A percentile compares a stretch with the other conserved stretches of the same genome.
phyloP scores from a whole-genome alignment of 2,329 filamentous ascomycete genomes.

The Aspergillus pseudoglaucus region DNA sequence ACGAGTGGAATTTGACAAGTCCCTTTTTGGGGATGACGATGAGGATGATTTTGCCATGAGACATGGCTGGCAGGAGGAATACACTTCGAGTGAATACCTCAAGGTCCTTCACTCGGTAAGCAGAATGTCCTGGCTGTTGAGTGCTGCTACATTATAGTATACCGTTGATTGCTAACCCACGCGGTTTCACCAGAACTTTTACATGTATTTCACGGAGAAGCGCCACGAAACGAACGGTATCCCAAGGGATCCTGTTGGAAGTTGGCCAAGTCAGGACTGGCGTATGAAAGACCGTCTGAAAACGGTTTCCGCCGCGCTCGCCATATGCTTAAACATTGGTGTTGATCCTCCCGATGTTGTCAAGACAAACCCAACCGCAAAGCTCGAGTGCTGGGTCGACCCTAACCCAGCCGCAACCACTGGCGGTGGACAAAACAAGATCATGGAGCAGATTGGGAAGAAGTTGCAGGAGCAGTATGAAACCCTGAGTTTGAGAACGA shows the following conservation, averaged over 20 bases:
- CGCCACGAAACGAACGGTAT: slow-evolving; percentile 91
- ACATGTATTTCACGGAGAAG: slow-evolving; percentile 99
- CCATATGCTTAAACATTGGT: slow-evolving; percentile 92
- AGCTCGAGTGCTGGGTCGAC: slow-evolving; percentile 95
- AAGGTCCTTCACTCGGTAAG: slow-evolving; percentile 73
- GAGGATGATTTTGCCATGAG: slow-evolving; percentile 56
- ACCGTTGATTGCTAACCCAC: slow-evolving; percentile 6
- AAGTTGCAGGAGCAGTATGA: slow-evolving; percentile 95
- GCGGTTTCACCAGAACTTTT: slow-evolving; percentile 68
- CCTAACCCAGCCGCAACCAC: slow-evolving; percentile 80
- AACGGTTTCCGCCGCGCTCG: slow-evolving; percentile 89
- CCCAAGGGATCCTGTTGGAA: slow-evolving; percentile 55
- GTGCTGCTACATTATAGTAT: background rate
- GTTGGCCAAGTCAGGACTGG: slow-evolving; percentile 75
- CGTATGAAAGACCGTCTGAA: slow-evolving; percentile 94
- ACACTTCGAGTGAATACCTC: slow-evolving; percentile 84
- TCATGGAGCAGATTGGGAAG: slow-evolving; percentile 91
- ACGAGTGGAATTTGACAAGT: slow-evolving; percentile 25
- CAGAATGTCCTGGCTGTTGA: slow-evolving; percentile 1
- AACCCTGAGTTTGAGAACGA: slow-evolving; percentile 85
- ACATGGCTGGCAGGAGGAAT: slow-evolving; percentile 89
- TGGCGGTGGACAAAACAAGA: slow-evolving; percentile 66
- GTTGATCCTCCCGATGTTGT: slow-evolving; percentile 96
- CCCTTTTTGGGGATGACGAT: slow-evolving; percentile 28
- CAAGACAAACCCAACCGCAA: slow-evolving; percentile 88